A percentile compares a stretch with the other conserved stretches of the same genome.
phyloP scores from a whole-genome alignment of 202 grass and related monocot genomes.

The Miscanthus sacchariflorus region DNA sequence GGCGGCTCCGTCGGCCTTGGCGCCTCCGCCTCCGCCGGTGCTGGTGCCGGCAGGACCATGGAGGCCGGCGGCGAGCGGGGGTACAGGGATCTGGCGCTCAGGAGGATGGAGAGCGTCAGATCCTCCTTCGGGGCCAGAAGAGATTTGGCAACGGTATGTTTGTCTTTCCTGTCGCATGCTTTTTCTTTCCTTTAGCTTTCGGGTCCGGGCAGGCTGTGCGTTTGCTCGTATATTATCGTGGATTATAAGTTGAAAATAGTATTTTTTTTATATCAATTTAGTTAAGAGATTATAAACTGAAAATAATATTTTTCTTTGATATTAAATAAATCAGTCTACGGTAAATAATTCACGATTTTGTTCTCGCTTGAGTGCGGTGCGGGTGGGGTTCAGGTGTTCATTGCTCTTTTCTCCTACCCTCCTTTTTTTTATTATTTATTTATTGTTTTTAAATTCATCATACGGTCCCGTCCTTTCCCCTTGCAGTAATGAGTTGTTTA shows the following conservation, averaged over 20 bases:
- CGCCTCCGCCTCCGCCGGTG: background rate
- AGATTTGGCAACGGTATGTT: slow-evolving; percentile 56
- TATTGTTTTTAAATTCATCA: background rate
- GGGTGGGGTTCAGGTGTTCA: slow-evolving; percentile 10
- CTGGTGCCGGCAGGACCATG: background rate
- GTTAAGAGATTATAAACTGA: too few relatives aligned
- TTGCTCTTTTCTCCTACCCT: background rate
- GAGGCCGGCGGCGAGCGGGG: slow-evolving; percentile 37
- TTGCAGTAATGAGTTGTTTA: background rate
- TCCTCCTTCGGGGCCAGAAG: slow-evolving; percentile 57
- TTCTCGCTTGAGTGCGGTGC: background rate
- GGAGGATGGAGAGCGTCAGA: slow-evolving; percentile 59
- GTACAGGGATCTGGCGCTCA: slow-evolving; percentile 57
- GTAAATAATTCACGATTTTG: too few relatives aligned
- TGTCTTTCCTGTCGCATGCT: background rate
- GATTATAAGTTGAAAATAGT: too few relatives aligned
- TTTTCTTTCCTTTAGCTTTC: background rate
- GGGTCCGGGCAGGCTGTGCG: too few relatives aligned
- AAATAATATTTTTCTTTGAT: too few relatives aligned
- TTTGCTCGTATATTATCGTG: too few relatives aligned
- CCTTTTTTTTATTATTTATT: too few relatives aligned
- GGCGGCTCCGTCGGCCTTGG: background rate
- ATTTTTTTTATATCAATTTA: too few relatives aligned
- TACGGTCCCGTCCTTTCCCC: background rate
- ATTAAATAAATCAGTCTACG: too few relatives aligned